Base-by-base conservation (phyloP, 495 filamentous ascomycete species). In the Neurospora tetraspora region DNA sequence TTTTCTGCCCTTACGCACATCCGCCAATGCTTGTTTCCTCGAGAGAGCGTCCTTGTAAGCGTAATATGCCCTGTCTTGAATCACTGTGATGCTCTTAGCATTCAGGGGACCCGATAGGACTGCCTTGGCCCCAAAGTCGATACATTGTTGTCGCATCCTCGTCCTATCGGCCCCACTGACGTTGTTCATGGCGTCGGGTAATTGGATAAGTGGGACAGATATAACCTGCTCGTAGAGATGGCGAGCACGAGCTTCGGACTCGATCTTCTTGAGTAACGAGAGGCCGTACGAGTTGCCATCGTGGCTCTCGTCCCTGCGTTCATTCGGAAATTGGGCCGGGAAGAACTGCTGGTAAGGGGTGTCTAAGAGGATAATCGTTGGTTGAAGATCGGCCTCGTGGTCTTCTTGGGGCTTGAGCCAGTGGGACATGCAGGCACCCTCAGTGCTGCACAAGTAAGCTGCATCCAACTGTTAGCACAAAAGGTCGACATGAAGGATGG, bases 111-210 rank as follows among this genome's bases (percentile, higher is more conserved):
- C 92, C 2, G 88, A 86, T 72, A 97, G 82, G 72, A 97, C 92
- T 83, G 97, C 95, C 23, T 91, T 83, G 12, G 95, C 95, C 68
- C 95, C 95, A 31, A 89, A 88, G 78, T 97, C 93, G 14, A 98
- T 81, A 80, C 91, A 96, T 74, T 85, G 87, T 71, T 91, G 86
- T 61, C 85, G 78, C 70, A 85, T 81, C 71, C 77, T 75, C 74
- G 84, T 78, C 79, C 85, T 81, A 78, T 84, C 77, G 65, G 81
- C 59, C 42, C 73, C 87, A 34, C 65, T 80, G 37, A 77, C 83
- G 65, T 80, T 78, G 75, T 78, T 74, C 47, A 75, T 70, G 36
- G 74, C 75, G 70, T 83, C 78, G 73, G 82, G 79, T 37, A 78
- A 80, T 69, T 76, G 78, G 71, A 94, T 79, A 53, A 96, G 80